Percentiles rank a stretch among this genome's conserved stretches.
Evolutionary conservation across 768 basidiomycete genomes (phyloP).

Genomic region (Lentinula boryana): DNA sequence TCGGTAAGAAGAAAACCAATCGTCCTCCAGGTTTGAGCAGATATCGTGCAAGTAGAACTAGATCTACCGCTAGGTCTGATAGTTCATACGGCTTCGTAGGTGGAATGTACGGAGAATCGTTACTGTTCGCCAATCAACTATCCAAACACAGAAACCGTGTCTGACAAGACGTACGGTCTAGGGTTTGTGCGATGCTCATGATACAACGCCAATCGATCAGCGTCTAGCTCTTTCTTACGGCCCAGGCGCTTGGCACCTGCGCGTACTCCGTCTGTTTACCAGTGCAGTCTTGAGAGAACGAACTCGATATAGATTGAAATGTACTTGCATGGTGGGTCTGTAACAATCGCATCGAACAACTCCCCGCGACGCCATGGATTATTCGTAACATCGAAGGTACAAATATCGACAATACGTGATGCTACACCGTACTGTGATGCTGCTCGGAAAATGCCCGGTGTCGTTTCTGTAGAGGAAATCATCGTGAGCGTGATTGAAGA

Average conservation of each 20-base stretch:
- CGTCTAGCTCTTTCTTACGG: conserved; percentile 46
- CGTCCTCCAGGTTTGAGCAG: conserved; percentile 81
- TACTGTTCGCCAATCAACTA: conserved; percentile 21
- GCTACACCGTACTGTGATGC: conserved; percentile 80
- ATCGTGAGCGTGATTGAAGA: neutral
- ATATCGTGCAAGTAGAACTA: conserved; percentile 77
- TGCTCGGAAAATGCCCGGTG: conserved; percentile 72
- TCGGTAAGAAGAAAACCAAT: conserved; percentile 93
- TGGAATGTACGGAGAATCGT: conserved; percentile 73
- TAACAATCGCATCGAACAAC: conserved; percentile 90
- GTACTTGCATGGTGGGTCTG: conserved; percentile 85
- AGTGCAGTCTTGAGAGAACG: neutral
- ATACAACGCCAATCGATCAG: conserved; percentile 29
- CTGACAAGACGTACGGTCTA: conserved; percentile 29
- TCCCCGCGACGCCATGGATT: conserved; percentile 87
- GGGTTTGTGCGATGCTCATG: conserved; percentile 30
- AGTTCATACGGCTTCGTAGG: conserved; percentile 93
- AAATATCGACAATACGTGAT: conserved; percentile 71
- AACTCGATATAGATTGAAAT: neutral
- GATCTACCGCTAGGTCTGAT: conserved; percentile 72
- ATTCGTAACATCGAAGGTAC: conserved; percentile 89
- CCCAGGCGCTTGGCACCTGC: conserved; percentile 83
- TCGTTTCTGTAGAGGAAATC: conserved; percentile 22
- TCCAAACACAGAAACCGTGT: neutral
- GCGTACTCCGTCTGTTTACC: conserved; percentile 73